Percentiles rank a stretch among this genome's conserved stretches.
These are phyloP conservation scores for Alternaria alternata DNA, from an alignment of 2,329 filamentous ascomycete genomes.

Conservation along the genomic window DNA sequence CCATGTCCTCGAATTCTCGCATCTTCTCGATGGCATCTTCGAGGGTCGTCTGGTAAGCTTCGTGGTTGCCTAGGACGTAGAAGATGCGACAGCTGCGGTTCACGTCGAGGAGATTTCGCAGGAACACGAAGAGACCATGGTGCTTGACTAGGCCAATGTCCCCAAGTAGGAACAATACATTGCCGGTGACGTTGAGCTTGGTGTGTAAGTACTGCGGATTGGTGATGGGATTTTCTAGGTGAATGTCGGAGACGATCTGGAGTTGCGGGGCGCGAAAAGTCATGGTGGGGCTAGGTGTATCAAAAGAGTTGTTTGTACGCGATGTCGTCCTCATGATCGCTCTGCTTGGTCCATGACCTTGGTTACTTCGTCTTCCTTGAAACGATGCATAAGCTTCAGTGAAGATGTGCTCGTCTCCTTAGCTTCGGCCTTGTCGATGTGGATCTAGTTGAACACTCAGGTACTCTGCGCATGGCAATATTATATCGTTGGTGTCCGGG, in stretches of 20 bases:
- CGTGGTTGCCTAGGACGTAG: background rate
- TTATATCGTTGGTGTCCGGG: constrained; percentile 1
- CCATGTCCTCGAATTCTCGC: background rate
- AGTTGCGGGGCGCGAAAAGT: background rate
- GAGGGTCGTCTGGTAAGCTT: background rate
- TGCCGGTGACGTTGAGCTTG: background rate
- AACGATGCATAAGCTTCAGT: constrained; percentile 79
- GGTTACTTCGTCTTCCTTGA: constrained; percentile 71
- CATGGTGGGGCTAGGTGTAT: background rate
- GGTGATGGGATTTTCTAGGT: background rate
- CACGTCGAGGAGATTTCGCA: background rate
- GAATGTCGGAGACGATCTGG: background rate
- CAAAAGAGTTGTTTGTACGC: too few species aligned
- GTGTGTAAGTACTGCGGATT: background rate
- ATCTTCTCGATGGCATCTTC: background rate
- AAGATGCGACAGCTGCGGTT: background rate
- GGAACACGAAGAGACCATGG: background rate
- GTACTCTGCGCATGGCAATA: constrained; percentile 22
- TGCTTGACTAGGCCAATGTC: background rate
- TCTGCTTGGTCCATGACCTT: constrained; percentile 70
- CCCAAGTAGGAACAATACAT: background rate
- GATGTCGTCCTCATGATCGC: background rate
- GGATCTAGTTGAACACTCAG: constrained; percentile 56
- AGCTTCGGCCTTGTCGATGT: constrained; percentile 65
- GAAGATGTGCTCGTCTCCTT: constrained; percentile 64